Evolutionary conservation across 1,284 basidiomycete genomes (phyloP).

Genomic region (Mycosarcoma maydis): DNA sequence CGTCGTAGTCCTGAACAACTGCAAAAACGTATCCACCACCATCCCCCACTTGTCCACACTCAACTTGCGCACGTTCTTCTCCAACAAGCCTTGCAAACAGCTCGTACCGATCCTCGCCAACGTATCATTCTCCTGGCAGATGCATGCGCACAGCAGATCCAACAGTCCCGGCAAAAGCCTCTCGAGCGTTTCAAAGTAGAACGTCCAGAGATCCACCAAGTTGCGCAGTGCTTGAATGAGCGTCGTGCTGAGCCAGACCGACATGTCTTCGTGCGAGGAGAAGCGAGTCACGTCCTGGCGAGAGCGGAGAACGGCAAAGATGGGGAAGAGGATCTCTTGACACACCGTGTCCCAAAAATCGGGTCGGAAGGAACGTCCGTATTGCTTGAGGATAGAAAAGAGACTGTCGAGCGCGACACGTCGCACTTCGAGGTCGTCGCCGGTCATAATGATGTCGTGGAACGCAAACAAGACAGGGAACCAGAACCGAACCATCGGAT

Average conservation of each 20-base stretch:
- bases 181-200: slow-evolving; percentile 91
- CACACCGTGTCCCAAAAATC: slow-evolving; percentile 99
- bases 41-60: slow-evolving; percentile 87
- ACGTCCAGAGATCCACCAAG: slow-evolving; percentile 94
- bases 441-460: slow-evolving; percentile 99
- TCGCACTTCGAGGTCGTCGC: slow-evolving; percentile 97
- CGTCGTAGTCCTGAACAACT: slow-evolving; percentile 95
- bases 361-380: slow-evolving; percentile 84
- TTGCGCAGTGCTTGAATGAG: slow-evolving; percentile 98
- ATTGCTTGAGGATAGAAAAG: slow-evolving; percentile 90
- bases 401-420: slow-evolving; percentile 86
- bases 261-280: slow-evolving; percentile 97
- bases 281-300: slow-evolving; percentile 84
- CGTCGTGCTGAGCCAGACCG: slow-evolving; percentile 98
- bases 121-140: slow-evolving; percentile 91
- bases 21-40: slow-evolving; percentile 91
- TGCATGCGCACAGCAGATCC: slow-evolving; percentile 93
- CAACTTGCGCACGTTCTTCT: slow-evolving; percentile 91
- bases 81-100: slow-evolving; percentile 93
- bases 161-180: slow-evolving; percentile 88
- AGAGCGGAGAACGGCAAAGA: slow-evolving; percentile 93
- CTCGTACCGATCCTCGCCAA: slow-evolving; percentile 97
- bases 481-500: slow-evolving; percentile 76
- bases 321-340: slow-evolving; percentile 96
- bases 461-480: slow-evolving; percentile 95